These are phyloP conservation scores for Dryadomyces quercus-mongolicae DNA, from an alignment of 2,329 filamentous ascomycete species.

Conservation along the genomic window DNA sequence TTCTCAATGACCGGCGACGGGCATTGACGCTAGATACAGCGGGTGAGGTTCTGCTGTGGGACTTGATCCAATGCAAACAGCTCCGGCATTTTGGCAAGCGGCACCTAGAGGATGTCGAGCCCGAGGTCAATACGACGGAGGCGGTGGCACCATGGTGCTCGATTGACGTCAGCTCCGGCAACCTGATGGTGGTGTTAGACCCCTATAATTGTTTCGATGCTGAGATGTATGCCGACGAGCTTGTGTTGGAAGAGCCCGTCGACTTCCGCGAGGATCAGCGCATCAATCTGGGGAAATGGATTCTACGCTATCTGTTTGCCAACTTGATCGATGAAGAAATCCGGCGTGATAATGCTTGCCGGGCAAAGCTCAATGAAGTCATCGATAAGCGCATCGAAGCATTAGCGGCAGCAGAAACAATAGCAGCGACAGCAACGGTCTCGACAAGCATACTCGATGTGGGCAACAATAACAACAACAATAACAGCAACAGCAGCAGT, in stretches of 20 bases:
- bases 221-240: slow-evolving; percentile 90
- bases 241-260: slow-evolving; percentile 52
- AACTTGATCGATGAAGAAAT: slow-evolving; percentile 86
- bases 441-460: slow-evolving; percentile 1
- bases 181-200: slow-evolving; percentile 80
- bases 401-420: slow-evolving; percentile 17
- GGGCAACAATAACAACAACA: not conserved
- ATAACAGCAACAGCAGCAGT: too few relatives aligned
- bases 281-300: slow-evolving; percentile 96
- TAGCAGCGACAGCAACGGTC: not conserved
- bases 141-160: slow-evolving; percentile 94
- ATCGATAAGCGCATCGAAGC: slow-evolving; percentile 43
- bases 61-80: slow-evolving; percentile 78
- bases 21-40: slow-evolving; percentile 90
- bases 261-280: slow-evolving; percentile 88
- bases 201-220: slow-evolving; percentile 96
- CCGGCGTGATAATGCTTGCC: slow-evolving; percentile 61
- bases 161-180: slow-evolving; percentile 85
- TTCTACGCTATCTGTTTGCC: slow-evolving; percentile 82
- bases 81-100: slow-evolving; percentile 89
- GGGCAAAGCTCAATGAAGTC: slow-evolving; percentile 54
- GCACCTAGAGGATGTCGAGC: slow-evolving; percentile 84
- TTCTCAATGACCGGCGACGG: slow-evolving; percentile 81
- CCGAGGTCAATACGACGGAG: slow-evolving; percentile 74
- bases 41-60: slow-evolving; percentile 90